Evolutionary conservation across 208 protist species (phyloP), one percentile per base, ranked within the genome.

Genomic region (Kentomonas sorsogonicus): DNA sequence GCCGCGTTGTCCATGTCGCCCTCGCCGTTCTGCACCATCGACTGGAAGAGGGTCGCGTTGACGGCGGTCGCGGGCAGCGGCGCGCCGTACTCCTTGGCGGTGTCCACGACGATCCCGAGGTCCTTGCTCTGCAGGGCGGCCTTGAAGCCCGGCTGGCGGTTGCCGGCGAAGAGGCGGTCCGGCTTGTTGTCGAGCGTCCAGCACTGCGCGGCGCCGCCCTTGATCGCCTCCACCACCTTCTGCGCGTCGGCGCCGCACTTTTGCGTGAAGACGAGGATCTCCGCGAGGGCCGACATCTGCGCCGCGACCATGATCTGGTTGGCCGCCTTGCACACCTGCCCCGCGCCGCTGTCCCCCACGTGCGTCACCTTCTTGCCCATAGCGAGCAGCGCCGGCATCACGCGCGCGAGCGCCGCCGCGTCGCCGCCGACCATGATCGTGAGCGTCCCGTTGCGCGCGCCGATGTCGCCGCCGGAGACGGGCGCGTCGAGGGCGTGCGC

Each of bases 401-500:
- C 81, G 41, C 34, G 48, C 48, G 67, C 67, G 6, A 97, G 66
- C 25, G 81, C 83, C 43, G 53, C 75, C 7, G 71, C 72, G 16
- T 97, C 88, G 27, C 96, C 96, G 46, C 96, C 96, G 16, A 96
- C 82, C 91, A 98, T 97, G 45, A 98, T 96, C 31, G 86, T 93
- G 10, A 98, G 78, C 2, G 83, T 94, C 7, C 82, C 96, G 60
- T 97, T 86, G 51, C 77, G 62, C 13, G 96, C 93, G n/a, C 94
- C 94, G 34, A 98, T 69, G 63, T 98, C 92, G 4, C 91, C 94
- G 27, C 93, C 93, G n/a, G 90, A 96, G 9, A 98, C 95, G n/a
- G 96, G 96, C 5, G 93, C 90, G 61, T 98, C 96, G 9, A 98
- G 65, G 18, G 80, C 80, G 20, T 60, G 59, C 31, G 96, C 85